Evolutionary conservation across 768 basidiomycete genomes (phyloP), one percentile per base, ranked within the genome.

Genomic region (Psilocybe cubensis): DNA sequence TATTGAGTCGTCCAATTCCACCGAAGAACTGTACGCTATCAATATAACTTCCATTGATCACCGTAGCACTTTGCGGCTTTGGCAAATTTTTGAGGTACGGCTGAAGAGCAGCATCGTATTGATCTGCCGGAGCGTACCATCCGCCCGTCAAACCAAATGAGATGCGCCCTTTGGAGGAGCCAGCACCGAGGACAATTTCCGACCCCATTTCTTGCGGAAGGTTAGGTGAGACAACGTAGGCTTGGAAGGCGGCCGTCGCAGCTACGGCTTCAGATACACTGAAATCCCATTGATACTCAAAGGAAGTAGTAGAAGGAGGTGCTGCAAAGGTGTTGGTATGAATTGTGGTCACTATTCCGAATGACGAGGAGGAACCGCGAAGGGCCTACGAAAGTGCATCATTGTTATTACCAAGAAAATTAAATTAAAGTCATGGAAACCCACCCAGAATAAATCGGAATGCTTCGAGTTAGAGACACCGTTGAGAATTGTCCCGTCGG

Each of bases 401-500:
- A 18, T 29, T n/a, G 35, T 29, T 10, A 11, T 25, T 4, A 14
- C 5, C 38, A 14, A 46, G 21, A 7, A 7, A 18, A 27, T 47
- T 17, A 21, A 20, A 28, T 14, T 33, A 33, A 31, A 9, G 33
- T 7, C 11, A 17, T 21, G 3, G 25, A 21, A 44, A 58, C 72
- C 28, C 56, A 78, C 81, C 73, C 76, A 82, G 66, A 80, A 83
- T 1, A 84, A 68, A 52, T 83, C 76, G 1, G 72, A 21, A 56
- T 81, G 65, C 1, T 60, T 29, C 6, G 68, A 49, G 7, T 58
- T 53, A 2, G 74, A 76, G 11, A 73, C 70, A 40, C 7, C 14
- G 5, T 66, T 70, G 1, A 67, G 51, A 10, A 74, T 66, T 2
- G 70, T 71, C 4, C 75, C 74, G 29, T 75, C 70, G 0, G 70